Conservation (phyloP, 139 green algal genomes). For the Gonium pectorale region DNA sequence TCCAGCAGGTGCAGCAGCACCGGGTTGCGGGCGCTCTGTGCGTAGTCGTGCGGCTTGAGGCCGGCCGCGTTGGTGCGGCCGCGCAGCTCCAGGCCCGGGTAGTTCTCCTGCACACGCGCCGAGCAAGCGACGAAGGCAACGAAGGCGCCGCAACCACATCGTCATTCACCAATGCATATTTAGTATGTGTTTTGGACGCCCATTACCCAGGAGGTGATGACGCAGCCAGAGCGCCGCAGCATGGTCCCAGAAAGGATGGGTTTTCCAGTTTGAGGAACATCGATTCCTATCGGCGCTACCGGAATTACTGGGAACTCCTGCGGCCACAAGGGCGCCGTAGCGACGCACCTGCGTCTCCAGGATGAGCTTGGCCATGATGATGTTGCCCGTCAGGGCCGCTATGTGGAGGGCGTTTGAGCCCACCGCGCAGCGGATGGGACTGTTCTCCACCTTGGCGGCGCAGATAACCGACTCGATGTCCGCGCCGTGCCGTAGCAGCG, state of each 20-base stretch:
- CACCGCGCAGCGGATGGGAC: conserved; percentile 52
- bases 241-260: too few relatives aligned
- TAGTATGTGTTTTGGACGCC: too few relatives aligned
- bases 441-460: conserved; percentile 48
- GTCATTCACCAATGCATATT: too few relatives aligned
- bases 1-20: conserved; percentile 69
- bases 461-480: conserved; percentile 50
- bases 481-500: conserved; percentile 61
- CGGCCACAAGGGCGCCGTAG: not conserved
- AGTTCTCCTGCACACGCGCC: conserved; percentile 10
- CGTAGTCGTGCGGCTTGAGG: conserved; percentile 59
- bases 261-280: too few relatives aligned
- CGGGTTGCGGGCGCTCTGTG: conserved; percentile 50
- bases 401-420: conserved; percentile 70
- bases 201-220: too few relatives aligned
- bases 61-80: conserved; percentile 45
- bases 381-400: conserved; percentile 63
- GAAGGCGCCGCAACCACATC: too few relatives aligned
- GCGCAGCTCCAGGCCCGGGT: conserved; percentile 59
- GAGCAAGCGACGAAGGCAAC: too few relatives aligned
- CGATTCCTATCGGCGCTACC: too few relatives aligned
- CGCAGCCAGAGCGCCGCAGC: too few relatives aligned
- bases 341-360: conserved; percentile 50
- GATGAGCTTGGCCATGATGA: conserved; percentile 57
- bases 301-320: too few relatives aligned